These are phyloP conservation scores for Rhodosporidiobolus odoratus DNA, from an alignment of 768 basidiomycete species.

Conservation along the genomic window DNA sequence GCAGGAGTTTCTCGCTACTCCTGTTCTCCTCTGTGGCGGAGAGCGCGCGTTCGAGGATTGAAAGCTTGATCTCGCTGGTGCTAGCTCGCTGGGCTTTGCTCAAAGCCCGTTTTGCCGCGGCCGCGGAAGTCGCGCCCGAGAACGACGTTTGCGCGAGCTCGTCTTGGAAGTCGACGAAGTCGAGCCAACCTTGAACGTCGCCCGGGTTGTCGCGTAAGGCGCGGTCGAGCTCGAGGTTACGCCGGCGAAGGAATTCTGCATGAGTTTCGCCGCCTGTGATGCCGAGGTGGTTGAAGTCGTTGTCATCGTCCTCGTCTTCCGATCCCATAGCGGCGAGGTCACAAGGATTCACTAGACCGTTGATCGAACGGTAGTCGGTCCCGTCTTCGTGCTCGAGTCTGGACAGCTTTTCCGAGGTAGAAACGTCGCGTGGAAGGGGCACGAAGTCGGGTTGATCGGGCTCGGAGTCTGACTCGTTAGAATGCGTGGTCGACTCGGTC, in stretches of 20 bases:
- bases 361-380: slow-evolving; percentile 40
- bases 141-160: slow-evolving; percentile 34
- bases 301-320: slow-evolving; percentile 17
- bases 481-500: slow-evolving; percentile 1
- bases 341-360: slow-evolving; percentile 26
- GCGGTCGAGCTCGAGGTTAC: slow-evolving; percentile 42
- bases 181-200: slow-evolving; percentile 45
- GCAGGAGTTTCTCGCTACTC: slow-evolving; percentile 40
- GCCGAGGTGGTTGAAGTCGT: slow-evolving; percentile 15
- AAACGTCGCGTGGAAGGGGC: slow-evolving; percentile 15
- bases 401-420: slow-evolving; percentile 4
- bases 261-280: slow-evolving; percentile 41
- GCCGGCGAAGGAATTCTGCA: slow-evolving; percentile 35
- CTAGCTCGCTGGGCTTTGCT: slow-evolving; percentile 25
- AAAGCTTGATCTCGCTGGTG: slow-evolving; percentile 45
- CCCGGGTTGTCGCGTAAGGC: slow-evolving; percentile 40
- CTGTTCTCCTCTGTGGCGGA: slow-evolving; percentile 37
- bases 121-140: slow-evolving; percentile 25
- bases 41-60: slow-evolving; percentile 46
- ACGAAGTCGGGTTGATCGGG: slow-evolving; percentile 14
- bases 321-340: slow-evolving; percentile 9
- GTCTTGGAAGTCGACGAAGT: slow-evolving; percentile 42
- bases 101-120: slow-evolving; percentile 8
- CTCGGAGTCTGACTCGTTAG: not conserved
- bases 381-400: slow-evolving; percentile 38